Evolutionary conservation across 495 filamentous ascomycete genomes (phyloP).

Genomic region (Parathielavia appendiculata): DNA sequence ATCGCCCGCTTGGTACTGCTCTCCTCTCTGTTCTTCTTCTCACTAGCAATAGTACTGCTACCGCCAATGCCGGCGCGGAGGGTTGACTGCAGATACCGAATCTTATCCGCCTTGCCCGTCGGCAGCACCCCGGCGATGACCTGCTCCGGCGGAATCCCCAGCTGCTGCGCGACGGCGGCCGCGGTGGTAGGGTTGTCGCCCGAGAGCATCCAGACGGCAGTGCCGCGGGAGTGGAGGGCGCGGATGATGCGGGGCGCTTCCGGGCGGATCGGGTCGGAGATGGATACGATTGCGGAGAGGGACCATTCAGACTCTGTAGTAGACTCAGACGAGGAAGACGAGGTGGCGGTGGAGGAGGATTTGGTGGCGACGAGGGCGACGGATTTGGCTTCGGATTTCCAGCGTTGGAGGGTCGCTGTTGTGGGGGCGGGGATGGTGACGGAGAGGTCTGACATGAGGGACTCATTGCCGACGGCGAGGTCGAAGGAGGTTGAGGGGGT

Average conservation of each 20-base stretch:
- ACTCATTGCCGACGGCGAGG: conserved; percentile 80
- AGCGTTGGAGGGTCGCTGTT: conserved; percentile 49
- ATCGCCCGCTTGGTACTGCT: conserved; percentile 34
- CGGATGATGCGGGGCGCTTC: conserved; percentile 63
- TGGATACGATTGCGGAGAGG: conserved; percentile 50
- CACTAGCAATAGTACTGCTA: not conserved
- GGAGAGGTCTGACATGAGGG: conserved; percentile 52
- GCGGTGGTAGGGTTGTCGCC: conserved; percentile 75
- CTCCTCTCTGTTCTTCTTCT: conserved; percentile 6
- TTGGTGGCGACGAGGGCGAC: conserved; percentile 61
- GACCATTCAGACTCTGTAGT: conserved; percentile 22
- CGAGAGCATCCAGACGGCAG: conserved; percentile 86
- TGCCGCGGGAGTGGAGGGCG: conserved; percentile 59
- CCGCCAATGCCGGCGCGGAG: conserved; percentile 34
- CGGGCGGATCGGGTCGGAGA: conserved; percentile 71
- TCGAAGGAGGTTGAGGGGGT: conserved; percentile 43
- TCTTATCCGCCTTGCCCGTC: conserved; percentile 78
- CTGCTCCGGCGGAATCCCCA: conserved; percentile 68
- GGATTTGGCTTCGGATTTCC: conserved; percentile 69
- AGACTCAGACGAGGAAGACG: conserved; percentile 1
- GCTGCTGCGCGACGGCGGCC: conserved; percentile 65
- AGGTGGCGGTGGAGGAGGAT: not conserved
- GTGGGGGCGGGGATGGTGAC: conserved; percentile 34
- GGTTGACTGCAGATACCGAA: conserved; percentile 68
- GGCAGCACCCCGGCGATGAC: conserved; percentile 88